Evolutionary conservation across 2,329 filamentous ascomycete genomes (phyloP).

Genomic region (Pezicula radicicola): DNA sequence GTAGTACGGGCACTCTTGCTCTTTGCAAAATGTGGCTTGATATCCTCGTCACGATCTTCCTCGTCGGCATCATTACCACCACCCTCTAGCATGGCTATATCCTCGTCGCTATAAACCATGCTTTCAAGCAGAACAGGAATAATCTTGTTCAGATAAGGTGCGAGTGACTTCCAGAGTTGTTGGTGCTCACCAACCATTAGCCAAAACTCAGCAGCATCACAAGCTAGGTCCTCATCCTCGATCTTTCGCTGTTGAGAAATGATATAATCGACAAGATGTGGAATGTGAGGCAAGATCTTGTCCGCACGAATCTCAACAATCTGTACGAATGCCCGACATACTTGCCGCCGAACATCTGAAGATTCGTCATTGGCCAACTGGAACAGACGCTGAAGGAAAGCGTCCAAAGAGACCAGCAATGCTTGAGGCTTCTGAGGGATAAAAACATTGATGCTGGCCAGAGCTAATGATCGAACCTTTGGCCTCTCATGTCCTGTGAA

Average conservation of each 20-base stretch:
- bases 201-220: constrained; percentile 98
- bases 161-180: constrained; percentile 71
- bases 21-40: constrained; percentile 89
- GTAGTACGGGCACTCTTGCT: constrained; percentile 46
- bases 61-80: constrained; percentile 87
- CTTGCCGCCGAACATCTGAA: constrained; percentile 83
- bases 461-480: constrained; percentile 75
- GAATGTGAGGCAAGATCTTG: constrained; percentile 84
- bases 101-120: constrained; percentile 96
- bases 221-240: constrained; percentile 83
- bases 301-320: constrained; percentile 88
- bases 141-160: constrained; percentile 77
- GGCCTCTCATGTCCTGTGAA: constrained; percentile 75
- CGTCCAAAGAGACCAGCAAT: constrained; percentile 76
- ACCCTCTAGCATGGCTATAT: constrained; percentile 79
- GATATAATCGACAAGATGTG: constrained; percentile 88
- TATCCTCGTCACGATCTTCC: constrained; percentile 86
- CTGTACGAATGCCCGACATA: constrained; percentile 90
- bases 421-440: constrained; percentile 81
- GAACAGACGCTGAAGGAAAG: constrained; percentile 80
- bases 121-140: constrained; percentile 88
- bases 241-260: constrained; percentile 78
- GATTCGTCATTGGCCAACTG: constrained; percentile 72
- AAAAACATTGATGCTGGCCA: constrained; percentile 89
- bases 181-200: constrained; percentile 87